Base-by-base conservation (phyloP, 768 basidiomycete species). In the Gyrodon lividus region DNA sequence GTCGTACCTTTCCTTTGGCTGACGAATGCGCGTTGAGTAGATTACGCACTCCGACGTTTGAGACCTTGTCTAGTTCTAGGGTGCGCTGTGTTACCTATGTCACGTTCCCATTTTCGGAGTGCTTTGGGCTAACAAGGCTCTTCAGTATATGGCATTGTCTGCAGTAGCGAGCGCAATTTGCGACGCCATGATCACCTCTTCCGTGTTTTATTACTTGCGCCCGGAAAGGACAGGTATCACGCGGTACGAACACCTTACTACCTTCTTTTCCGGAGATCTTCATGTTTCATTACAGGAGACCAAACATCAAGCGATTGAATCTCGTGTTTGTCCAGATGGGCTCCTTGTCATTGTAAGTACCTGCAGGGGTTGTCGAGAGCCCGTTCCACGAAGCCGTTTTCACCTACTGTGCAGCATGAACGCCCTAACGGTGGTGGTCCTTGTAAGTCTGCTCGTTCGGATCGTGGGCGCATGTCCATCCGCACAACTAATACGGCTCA, bases 311-410 rank as follows among this genome's bases (percentile, higher is more conserved):
- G 5, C 37, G 34, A 30, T 37, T 58, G 16, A 35, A 50, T n/a
- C 4, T 52, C n/a, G 47, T 60, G 6, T 52, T 56, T 30, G 43
- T 53, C 10, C 16, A 45, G 16, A 56, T 54, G 59, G 50, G 54
- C 24, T 17, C 52, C 14, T 48, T 61, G 43, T 54, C 52, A 17
- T 59, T 40, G 59, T 59, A 43, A 52, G 57, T 30, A 13, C 33
- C 5, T 16, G 14, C 8, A 26, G 13, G 9, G 6, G 10, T 23
- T 45, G n/a, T 1, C 2, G 26, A 26, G 24, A 26, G 24, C 24
- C 8, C 24, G 24, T 26, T 26, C 24, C 5, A 17, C 4, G 24
- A 20, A 24, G 17, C n/a, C 33, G 12, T 12, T 17, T 35, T 34
- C 9, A 46, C 8, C 23, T 24, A n/a, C 10, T 41, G 5, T 30